Conservation (phyloP, 164 flowering plant species). For the Chloranthus sessilifolius region DNA sequence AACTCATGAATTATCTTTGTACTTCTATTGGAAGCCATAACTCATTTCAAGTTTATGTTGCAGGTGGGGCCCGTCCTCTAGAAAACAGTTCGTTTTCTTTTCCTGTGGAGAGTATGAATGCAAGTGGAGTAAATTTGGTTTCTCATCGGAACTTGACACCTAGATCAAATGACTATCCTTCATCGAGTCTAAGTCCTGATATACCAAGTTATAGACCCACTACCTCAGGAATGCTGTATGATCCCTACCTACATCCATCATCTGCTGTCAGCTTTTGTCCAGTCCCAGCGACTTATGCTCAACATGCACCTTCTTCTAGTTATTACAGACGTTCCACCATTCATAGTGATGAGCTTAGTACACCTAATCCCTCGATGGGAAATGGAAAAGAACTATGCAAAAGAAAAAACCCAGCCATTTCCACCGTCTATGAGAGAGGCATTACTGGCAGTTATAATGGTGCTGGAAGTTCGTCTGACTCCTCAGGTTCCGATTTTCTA, state of each 20-base stretch:
- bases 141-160: slow-evolving; percentile 42
- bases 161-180: slow-evolving; percentile 31
- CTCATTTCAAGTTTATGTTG: slow-evolving; percentile 9
- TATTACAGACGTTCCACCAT: no score
- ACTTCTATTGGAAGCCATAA: neutral
- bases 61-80: no score
- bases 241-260: slow-evolving; percentile 27
- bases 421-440: slow-evolving; percentile 42
- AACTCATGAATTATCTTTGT: neutral
- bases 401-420: slow-evolving; percentile 51
- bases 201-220: slow-evolving; percentile 26
- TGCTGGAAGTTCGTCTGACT: slow-evolving; percentile 30
- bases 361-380: slow-evolving; percentile 28
- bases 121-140: slow-evolving; percentile 23
- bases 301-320: slow-evolving; percentile 35
- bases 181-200: slow-evolving; percentile 30
- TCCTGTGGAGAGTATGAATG: slow-evolving; percentile 31
- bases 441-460: slow-evolving; percentile 33
- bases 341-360: slow-evolving; percentile 28
- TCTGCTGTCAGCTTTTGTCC: slow-evolving; percentile 24
- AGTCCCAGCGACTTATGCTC: slow-evolving; percentile 24
- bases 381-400: slow-evolving; percentile 45
- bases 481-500: slow-evolving; percentile 29
- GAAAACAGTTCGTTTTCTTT: slow-evolving; percentile 34
- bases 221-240: slow-evolving; percentile 31